These are phyloP conservation scores for Botryotinia convoluta DNA, from an alignment of 2,329 filamentous ascomycete species.

Conservation along the genomic window DNA sequence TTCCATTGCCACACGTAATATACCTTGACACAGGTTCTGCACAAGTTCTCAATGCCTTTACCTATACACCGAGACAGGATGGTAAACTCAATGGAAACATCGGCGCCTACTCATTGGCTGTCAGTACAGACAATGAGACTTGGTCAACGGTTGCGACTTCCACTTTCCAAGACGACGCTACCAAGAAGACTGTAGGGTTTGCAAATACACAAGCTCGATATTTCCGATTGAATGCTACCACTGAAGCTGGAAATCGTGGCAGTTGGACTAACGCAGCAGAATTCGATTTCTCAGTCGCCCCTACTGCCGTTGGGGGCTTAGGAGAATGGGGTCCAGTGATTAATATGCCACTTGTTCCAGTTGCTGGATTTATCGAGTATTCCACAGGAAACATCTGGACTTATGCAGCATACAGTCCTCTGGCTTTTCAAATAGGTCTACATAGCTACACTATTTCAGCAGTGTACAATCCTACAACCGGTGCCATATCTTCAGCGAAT, in stretches of 20 bases:
- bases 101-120: conserved; percentile 36
- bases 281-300: conserved; percentile 15
- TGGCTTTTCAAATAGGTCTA: conserved; percentile 8
- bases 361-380: conserved; percentile 23
- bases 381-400: conserved; percentile 24
- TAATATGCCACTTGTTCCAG: conserved; percentile 26
- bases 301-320: not conserved
- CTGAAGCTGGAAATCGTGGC: conserved; percentile 27
- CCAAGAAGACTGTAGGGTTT: conserved; percentile 20
- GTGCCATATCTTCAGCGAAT: conserved; percentile 30
- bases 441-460: conserved; percentile 37
- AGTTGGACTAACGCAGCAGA: conserved; percentile 24
- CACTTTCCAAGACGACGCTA: conserved; percentile 26
- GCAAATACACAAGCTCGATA: conserved; percentile 20
- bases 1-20: conserved; percentile 37
- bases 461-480: conserved; percentile 37
- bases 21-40: conserved; percentile 38
- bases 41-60: conserved; percentile 37
- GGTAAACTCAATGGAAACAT: conserved; percentile 39
- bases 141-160: conserved; percentile 36
- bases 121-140: conserved; percentile 37
- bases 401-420: conserved; percentile 21
- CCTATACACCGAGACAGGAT: conserved; percentile 39
- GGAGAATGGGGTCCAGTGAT: conserved; percentile 28
- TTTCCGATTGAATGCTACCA: conserved; percentile 23